phyloP scores from a whole-genome alignment of 495 filamentous ascomycete genomes.

The Annulohypoxylon moriforme region DNA sequence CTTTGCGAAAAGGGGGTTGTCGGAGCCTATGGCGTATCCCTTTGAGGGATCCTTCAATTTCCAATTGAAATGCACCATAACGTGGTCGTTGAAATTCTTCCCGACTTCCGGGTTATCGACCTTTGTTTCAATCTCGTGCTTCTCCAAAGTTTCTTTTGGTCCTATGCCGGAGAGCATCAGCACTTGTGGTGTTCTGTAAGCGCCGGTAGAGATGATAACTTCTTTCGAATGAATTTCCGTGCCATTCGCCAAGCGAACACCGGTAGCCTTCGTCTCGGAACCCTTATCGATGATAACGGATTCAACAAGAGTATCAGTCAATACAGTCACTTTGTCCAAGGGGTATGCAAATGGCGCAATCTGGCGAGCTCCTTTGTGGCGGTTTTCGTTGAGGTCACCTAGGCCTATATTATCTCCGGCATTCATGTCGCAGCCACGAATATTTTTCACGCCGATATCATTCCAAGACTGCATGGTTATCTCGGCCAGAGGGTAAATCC shows the following conservation, averaged over 20 bases:
- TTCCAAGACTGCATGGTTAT: conserved; percentile 54
- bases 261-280: conserved; percentile 55
- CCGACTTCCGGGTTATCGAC: conserved; percentile 63
- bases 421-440: conserved; percentile 60
- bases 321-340: conserved; percentile 54
- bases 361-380: conserved; percentile 51
- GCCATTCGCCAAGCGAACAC: conserved; percentile 55
- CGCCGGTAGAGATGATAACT: conserved; percentile 67
- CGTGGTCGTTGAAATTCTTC: conserved; percentile 64
- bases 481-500: conserved; percentile 49
- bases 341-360: conserved; percentile 49
- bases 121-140: conserved; percentile 59
- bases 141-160: conserved; percentile 55
- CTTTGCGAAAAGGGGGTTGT: conserved; percentile 43
- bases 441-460: conserved; percentile 51
- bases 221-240: conserved; percentile 58
- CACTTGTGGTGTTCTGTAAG: conserved; percentile 65
- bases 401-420: conserved; percentile 63
- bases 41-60: conserved; percentile 53
- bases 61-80: conserved; percentile 50
- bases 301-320: conserved; percentile 60
- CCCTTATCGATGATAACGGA: conserved; percentile 59
- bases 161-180: conserved; percentile 70
- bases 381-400: conserved; percentile 69
- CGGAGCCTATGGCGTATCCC: conserved; percentile 48